These are phyloP conservation scores for Nannochloropsis salina DNA, from an alignment of 108 stramenopile genomes.

Conservation along the genomic window DNA sequence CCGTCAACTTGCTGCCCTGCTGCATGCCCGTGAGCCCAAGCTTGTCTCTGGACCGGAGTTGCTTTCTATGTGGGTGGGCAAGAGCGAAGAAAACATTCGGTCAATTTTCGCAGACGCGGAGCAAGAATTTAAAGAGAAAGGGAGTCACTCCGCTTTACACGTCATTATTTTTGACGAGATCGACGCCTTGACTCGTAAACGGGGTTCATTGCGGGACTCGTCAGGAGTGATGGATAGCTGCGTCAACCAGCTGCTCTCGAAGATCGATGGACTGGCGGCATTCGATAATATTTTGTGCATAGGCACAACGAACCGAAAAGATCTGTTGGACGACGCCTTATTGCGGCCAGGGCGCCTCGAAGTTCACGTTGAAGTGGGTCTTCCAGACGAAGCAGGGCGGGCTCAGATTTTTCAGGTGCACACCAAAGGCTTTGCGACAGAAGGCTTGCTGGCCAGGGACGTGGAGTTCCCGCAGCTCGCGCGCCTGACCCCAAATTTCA, in stretches of 20 bases:
- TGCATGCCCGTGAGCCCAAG: conserved; percentile 79
- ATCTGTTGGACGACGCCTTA: conserved; percentile 73
- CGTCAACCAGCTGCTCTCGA: conserved; percentile 83
- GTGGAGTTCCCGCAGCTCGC: conserved; percentile 18
- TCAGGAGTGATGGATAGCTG: conserved; percentile 83
- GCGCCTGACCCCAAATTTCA: background rate
- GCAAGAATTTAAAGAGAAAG: conserved; percentile 29
- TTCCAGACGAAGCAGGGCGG: conserved; percentile 61
- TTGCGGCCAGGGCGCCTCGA: conserved; percentile 78
- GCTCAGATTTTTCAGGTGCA: conserved; percentile 25
- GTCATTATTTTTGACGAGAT: conserved; percentile 88
- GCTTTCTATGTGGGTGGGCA: conserved; percentile 85
- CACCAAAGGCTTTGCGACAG: conserved; percentile 15
- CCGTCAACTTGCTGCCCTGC: conserved; percentile 89
- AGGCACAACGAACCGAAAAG: conserved; percentile 83
- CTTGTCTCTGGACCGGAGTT: conserved; percentile 79
- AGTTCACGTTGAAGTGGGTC: conserved; percentile 69
- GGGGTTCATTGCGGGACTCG: conserved; percentile 79
- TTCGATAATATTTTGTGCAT: conserved; percentile 70
- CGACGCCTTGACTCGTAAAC: conserved; percentile 77
- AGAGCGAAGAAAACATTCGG: conserved; percentile 62
- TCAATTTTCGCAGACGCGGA: conserved; percentile 39
- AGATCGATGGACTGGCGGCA: conserved; percentile 87
- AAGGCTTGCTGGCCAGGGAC: background rate
- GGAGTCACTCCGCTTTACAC: conserved; percentile 56